Percentiles rank a stretch among this genome's conserved stretches.
phyloP scores from a whole-genome alignment of 2,329 filamentous ascomycete genomes.

The Cercospora sp. region DNA sequence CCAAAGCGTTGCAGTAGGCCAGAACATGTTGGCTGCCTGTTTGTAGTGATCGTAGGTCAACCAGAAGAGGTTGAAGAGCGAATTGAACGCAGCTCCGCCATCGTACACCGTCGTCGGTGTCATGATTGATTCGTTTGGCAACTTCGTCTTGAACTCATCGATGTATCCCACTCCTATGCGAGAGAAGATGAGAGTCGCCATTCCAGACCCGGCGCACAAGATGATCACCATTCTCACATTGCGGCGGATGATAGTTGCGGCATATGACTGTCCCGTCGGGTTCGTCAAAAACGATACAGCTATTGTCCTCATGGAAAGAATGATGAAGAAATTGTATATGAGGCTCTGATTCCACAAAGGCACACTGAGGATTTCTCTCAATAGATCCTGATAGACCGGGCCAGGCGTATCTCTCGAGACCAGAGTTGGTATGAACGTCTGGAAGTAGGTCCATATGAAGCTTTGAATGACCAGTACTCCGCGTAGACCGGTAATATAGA shows the following conservation, averaged over 20 bases:
- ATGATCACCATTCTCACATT: slow-evolving; percentile 47
- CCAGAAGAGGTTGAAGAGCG: slow-evolving; percentile 52
- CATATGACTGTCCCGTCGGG: slow-evolving; percentile 40
- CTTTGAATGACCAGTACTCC: slow-evolving; percentile 48
- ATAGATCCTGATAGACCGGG: slow-evolving; percentile 43
- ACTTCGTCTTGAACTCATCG: slow-evolving; percentile 41
- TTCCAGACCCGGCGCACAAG: slow-evolving; percentile 44
- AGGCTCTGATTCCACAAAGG: slow-evolving; percentile 50
- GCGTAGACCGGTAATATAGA: slow-evolving; percentile 48
- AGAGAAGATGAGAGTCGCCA: slow-evolving; percentile 43
- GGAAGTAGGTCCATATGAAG: slow-evolving; percentile 50
- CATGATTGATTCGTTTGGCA: slow-evolving; percentile 43
- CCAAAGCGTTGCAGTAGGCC: slow-evolving; percentile 52
- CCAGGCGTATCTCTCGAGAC: slow-evolving; percentile 44
- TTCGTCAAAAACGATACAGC: slow-evolving; percentile 47
- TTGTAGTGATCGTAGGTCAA: slow-evolving; percentile 41
- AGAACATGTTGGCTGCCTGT: slow-evolving; percentile 47
- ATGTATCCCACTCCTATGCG: slow-evolving; percentile 41
- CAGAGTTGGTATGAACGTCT: slow-evolving; percentile 47
- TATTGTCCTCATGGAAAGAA: slow-evolving; percentile 49
- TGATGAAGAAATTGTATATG: slow-evolving; percentile 50
- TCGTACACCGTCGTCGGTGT: slow-evolving; percentile 39
- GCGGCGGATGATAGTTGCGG: slow-evolving; percentile 47
- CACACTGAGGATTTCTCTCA: slow-evolving; percentile 50
- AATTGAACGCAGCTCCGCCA: slow-evolving; percentile 49